Conservation (phyloP, 1,139 yeast species). For the Blastobotrys raffinosifermentans region DNA sequence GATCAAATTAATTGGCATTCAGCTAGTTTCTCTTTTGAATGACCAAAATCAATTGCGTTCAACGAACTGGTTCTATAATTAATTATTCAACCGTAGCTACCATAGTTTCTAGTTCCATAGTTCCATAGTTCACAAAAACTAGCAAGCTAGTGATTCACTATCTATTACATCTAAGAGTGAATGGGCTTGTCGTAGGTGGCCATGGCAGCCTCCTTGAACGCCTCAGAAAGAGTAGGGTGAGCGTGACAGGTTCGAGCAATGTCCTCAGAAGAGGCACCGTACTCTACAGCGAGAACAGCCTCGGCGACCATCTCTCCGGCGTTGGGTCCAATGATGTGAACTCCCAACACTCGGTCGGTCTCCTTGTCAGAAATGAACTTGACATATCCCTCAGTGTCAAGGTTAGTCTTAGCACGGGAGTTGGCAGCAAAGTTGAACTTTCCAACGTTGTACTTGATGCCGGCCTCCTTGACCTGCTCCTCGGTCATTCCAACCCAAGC, state of each 20-base stretch:
- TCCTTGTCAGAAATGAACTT: conserved; percentile 95
- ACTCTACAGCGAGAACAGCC: conserved; percentile 95
- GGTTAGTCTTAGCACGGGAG: conserved; percentile 98
- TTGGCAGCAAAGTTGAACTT: conserved; percentile 98
- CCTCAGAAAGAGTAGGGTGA: conserved; percentile 97
- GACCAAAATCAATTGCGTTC: too few species aligned
- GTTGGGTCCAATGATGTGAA: conserved; percentile 94
- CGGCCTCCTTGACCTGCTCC: conserved; percentile 91
- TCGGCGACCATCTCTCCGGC: conserved; percentile 99
- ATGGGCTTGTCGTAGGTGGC: conserved; percentile 87
- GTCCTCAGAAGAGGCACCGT: conserved; percentile 98
- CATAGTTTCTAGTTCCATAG: too few species aligned
- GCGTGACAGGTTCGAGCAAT: conserved; percentile 97
- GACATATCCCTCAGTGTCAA: conserved; percentile 96
- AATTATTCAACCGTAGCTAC: too few species aligned
- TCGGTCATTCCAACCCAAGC: conserved; percentile 99
- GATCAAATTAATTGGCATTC: too few species aligned
- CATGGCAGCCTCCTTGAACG: conserved; percentile 97
- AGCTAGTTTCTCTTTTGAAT: too few species aligned
- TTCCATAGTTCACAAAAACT: too few species aligned
- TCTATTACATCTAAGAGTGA: conserved; percentile 53
- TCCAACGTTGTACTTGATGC: conserved; percentile 87
- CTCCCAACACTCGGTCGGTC: conserved; percentile 94
- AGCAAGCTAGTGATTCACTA: background rate
- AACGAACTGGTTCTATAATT: too few species aligned